Base-by-base conservation (phyloP, 352 stramenopile species). In the Pythium aphanidermatum region DNA sequence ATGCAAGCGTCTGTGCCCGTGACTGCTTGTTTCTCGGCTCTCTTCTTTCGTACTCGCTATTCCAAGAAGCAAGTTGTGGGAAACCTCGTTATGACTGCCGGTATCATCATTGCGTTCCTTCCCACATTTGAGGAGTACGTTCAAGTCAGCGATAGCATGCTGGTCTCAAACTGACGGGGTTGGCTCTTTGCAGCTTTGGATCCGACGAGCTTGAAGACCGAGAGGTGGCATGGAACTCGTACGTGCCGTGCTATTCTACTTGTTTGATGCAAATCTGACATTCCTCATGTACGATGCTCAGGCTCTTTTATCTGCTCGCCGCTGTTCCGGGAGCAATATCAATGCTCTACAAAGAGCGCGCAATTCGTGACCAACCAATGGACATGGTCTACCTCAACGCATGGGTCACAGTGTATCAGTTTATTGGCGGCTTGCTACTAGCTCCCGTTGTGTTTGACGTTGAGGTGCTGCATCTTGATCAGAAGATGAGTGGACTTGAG, bases 341-440 rank as follows among this genome's bases (percentile, higher is more conserved):
- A 10, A 90, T 92, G 70, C 54, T 92, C 30, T 94, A 94, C 60
- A 94, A 94, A 40, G 83, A 94, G 45, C 74, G 67, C 9, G 55
- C 74, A 11, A 90, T 94, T 52, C 72, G 75, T 21, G 66, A 87
- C 36, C 78, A 90, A 38, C 83, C 83, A 24, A 86, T 94, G 72
- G 76, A 94, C 46, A 86, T 92, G 64, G 71, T 80, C 26, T 94
- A 94, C 44, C 58, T 94, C 20, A 94, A 94, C 31, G 81, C 83
- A 0, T 94, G 83, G 83, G 80, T 94, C 17, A 72, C 78, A 1
- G 72, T 92, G 4, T 90, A 89, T 49, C 80, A 94, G 42, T 92
- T 94, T 46, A 71, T 95, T 42, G 75, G 67, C 13, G 83, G 78
- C n/a, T 56, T 95, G 33, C 56, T 95, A 37, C 60, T 82, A 14